These are phyloP conservation scores for Phoma sp. DNA, from an alignment of 2,329 filamentous ascomycete species.

Conservation along the genomic window DNA sequence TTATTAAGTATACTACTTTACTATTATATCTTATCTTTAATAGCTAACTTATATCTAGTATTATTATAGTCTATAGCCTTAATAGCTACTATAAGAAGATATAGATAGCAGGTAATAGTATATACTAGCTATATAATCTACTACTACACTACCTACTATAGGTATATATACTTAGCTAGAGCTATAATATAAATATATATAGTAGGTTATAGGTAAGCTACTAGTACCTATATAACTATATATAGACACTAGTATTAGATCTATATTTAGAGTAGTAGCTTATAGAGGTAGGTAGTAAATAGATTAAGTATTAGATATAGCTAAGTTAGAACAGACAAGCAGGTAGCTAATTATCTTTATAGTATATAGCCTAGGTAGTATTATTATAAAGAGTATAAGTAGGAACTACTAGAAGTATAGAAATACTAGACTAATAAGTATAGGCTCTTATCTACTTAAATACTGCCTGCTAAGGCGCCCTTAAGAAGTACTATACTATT, in stretches of 20 bases:
- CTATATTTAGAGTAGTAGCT: conserved; percentile 36
- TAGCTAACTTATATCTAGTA: too few species aligned
- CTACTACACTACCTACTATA: conserved; percentile 34
- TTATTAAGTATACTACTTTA: too few species aligned
- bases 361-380: conserved; percentile 44
- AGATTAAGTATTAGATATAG: neutral
- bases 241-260: conserved; percentile 41
- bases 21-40: too few species aligned
- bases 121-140: conserved; percentile 34
- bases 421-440: too few species aligned
- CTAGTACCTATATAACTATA: conserved; percentile 47
- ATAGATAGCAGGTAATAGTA: conserved; percentile 28
- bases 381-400: conserved; percentile 45
- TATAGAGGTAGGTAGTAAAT: conserved; percentile 26
- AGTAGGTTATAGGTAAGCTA: conserved; percentile 30
- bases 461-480: too few species aligned
- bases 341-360: conserved; percentile 45
- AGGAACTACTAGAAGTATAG: too few species aligned
- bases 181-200: conserved; percentile 47
- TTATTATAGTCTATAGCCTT: conserved; percentile 34
- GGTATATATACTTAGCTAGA: conserved; percentile 46
- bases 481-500: too few species aligned
- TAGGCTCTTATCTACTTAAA: too few species aligned
- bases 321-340: conserved; percentile 31
- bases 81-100: conserved; percentile 33